A percentile compares a stretch with the other conserved stretches of the same genome.
Evolutionary conservation across 75 land plant genomes (phyloP).

Genomic region (Ceratopteris richardii): DNA sequence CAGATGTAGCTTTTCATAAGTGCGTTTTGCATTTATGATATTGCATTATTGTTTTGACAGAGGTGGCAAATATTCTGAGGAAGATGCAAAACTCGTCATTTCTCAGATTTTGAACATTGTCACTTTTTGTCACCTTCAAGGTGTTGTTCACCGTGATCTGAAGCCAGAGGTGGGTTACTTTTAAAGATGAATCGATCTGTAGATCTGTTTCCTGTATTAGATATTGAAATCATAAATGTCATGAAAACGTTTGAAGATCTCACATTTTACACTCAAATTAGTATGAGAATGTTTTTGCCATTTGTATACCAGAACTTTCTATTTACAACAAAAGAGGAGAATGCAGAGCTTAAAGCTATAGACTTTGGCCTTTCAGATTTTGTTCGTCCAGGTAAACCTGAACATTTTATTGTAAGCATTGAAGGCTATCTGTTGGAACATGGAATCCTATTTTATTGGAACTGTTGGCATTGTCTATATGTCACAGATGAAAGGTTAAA

Average conservation of each 20-base stretch:
- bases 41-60: constrained; percentile 15
- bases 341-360: constrained; percentile 67
- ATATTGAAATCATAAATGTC: too few species aligned
- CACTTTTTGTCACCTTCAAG: constrained; percentile 90
- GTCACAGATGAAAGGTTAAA: constrained; percentile 83
- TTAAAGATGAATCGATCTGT: too few species aligned
- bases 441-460: too few species aligned
- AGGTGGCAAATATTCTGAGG: constrained; percentile 91
- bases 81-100: constrained; percentile 81
- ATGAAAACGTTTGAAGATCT: too few species aligned
- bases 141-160: constrained; percentile 93
- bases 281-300: background rate
- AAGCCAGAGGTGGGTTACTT: constrained; percentile 87
- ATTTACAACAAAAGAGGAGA: constrained; percentile 64
- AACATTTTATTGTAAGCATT: too few species aligned
- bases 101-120: constrained; percentile 78
- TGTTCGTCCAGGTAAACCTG: constrained; percentile 73
- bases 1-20: too few species aligned
- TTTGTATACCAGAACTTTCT: constrained; percentile 52
- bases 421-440: too few species aligned
- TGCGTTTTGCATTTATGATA: too few species aligned
- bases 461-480: too few species aligned
- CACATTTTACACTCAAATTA: too few species aligned
- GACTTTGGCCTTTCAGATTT: constrained; percentile 95
- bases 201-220: background rate